phyloP scores from a whole-genome alignment of 805 yeast genomes.

The Starmerella bacillaris region DNA sequence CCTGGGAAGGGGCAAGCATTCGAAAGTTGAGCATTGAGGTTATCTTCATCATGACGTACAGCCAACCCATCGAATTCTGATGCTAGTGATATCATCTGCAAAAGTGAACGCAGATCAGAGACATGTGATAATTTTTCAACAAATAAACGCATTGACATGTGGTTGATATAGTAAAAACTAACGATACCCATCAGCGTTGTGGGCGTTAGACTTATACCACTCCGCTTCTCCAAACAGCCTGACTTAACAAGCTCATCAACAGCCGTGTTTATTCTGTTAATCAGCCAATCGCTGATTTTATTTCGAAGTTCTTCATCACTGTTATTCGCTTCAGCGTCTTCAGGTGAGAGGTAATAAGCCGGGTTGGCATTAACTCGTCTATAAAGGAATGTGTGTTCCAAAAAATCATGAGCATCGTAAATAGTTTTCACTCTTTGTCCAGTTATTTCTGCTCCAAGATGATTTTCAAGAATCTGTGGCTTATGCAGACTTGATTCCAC shows the following conservation, averaged over 20 bases:
- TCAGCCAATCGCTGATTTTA: slow-evolving; percentile 24
- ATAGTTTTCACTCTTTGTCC: slow-evolving; percentile 46
- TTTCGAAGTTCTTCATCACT: slow-evolving; percentile 20
- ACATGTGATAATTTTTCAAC: slow-evolving; percentile 26
- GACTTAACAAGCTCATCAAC: slow-evolving; percentile 51
- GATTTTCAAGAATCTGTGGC: slow-evolving; percentile 42
- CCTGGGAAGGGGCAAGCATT: slow-evolving; percentile 44
- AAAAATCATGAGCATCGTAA: slow-evolving; percentile 56
- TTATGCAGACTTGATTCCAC: slow-evolving; percentile 66
- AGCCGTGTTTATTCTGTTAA: slow-evolving; percentile 44
- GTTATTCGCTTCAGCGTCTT: not conserved
- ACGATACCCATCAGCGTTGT: slow-evolving; percentile 74
- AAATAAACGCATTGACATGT: slow-evolving; percentile 62
- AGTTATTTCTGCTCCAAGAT: slow-evolving; percentile 64
- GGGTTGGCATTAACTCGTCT: slow-evolving; percentile 64
- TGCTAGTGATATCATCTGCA: slow-evolving; percentile 44
- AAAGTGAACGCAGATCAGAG: slow-evolving; percentile 33
- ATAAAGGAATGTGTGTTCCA: slow-evolving; percentile 60
- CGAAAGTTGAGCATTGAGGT: slow-evolving; percentile 70
- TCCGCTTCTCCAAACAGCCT: slow-evolving; percentile 16
- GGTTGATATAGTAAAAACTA: slow-evolving; percentile 84
- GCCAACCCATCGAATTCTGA: slow-evolving; percentile 76
- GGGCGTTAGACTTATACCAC: slow-evolving; percentile 26
- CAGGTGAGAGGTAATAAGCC: slow-evolving; percentile 39
- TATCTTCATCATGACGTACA: slow-evolving; percentile 79